Evolutionary conservation across 139 green algal species (phyloP).

Genomic region (Nannochloris sp.): DNA sequence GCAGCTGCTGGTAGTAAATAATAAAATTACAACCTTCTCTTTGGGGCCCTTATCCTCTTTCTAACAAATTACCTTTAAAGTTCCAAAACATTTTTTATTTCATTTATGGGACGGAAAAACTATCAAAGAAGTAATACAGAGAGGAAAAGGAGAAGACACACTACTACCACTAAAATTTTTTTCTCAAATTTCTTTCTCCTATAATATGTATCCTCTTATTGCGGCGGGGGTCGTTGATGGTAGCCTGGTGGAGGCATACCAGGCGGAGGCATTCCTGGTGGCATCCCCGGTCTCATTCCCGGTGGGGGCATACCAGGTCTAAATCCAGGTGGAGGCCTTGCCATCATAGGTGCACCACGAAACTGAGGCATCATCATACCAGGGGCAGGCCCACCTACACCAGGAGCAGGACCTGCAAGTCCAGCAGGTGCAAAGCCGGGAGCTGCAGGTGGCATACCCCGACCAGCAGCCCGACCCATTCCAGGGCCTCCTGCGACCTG

Average conservation of each 20-base stretch:
- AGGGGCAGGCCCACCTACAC: conserved; percentile 79
- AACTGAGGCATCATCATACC: conserved; percentile 88
- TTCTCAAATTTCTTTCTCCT: no score
- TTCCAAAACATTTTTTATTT: no score
- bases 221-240: no score
- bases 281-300: conserved; percentile 21
- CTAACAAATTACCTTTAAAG: no score
- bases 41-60: no score
- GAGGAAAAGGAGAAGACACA: no score
- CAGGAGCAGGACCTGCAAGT: conserved; percentile 73
- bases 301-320: conserved; percentile 55
- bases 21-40: neutral
- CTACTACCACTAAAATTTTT: no score
- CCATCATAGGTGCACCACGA: conserved; percentile 47
- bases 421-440: conserved; percentile 73
- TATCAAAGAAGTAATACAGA: no score
- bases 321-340: conserved; percentile 21
- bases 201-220: no score
- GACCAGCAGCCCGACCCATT: conserved; percentile 67
- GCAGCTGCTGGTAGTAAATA: conserved; percentile 31
- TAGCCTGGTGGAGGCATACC: conserved; percentile 5
- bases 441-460: conserved; percentile 62
- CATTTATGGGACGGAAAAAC: no score
- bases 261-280: conserved; percentile 37
- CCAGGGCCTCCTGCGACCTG: conserved; percentile 54